Conservation (phyloP, 2,329 filamentous ascomycete species). For the Trichophyton simii region DNA sequence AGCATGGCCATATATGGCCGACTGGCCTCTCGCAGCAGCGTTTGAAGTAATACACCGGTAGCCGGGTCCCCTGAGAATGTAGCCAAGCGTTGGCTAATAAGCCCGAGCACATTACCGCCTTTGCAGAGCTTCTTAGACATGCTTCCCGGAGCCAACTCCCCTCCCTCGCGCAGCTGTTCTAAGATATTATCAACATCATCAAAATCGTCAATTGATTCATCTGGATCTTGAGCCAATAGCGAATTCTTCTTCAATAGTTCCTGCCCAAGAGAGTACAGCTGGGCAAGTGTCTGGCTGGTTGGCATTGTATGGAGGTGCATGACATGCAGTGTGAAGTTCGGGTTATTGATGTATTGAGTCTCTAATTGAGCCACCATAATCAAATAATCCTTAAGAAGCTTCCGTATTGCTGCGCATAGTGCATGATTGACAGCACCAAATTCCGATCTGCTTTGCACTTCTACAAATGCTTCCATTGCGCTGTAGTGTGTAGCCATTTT, state of each 20-base stretch:
- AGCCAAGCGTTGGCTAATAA: constrained; percentile 73
- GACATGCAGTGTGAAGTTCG: constrained; percentile 81
- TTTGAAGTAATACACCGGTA: constrained; percentile 67
- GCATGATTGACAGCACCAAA: constrained; percentile 94
- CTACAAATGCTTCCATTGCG: constrained; percentile 81
- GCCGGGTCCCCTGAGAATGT: constrained; percentile 89
- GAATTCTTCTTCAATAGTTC: constrained; percentile 82
- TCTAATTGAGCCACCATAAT: constrained; percentile 88
- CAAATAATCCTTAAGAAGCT: constrained; percentile 83
- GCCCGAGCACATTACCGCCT: constrained; percentile 82
- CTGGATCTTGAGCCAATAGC: constrained; percentile 59
- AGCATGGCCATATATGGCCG: constrained; percentile 95
- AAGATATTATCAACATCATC: constrained; percentile 89
- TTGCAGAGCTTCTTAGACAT: constrained; percentile 90
- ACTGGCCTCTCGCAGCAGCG: constrained; percentile 73
- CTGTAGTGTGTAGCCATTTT: constrained; percentile 90
- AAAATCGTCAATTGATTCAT: constrained; percentile 58
- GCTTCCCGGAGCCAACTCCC: constrained; percentile 63
- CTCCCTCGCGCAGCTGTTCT: constrained; percentile 76
- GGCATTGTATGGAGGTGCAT: constrained; percentile 84
- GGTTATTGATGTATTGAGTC: constrained; percentile 78
- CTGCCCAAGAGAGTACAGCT: constrained; percentile 75
- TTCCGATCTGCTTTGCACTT: constrained; percentile 84
- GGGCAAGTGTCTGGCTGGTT: constrained; percentile 80
- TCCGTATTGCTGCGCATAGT: constrained; percentile 85